Percentiles rank a stretch among this genome's conserved stretches.
Evolutionary conservation across 2,329 filamentous ascomycete genomes (phyloP).

Genomic region (Dactylellina drechsleri): DNA sequence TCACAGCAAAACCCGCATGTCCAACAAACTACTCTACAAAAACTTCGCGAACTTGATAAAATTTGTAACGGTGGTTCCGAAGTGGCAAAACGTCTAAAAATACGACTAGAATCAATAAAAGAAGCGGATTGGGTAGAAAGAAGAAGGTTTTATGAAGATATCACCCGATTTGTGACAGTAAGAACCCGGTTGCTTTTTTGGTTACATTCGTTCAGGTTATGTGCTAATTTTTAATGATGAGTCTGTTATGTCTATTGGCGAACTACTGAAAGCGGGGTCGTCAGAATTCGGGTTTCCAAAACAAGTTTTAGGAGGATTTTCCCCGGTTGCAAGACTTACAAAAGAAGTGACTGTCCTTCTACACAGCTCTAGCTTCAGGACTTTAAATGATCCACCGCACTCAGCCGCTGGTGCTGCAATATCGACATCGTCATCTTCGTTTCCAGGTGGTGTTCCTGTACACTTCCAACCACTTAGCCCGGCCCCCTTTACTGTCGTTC

Average conservation of each 20-base stretch:
- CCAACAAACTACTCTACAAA: conserved; percentile 57
- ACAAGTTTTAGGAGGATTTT: conserved; percentile 56
- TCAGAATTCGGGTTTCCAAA: conserved; percentile 58
- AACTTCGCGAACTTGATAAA: conserved; percentile 57
- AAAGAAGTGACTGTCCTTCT: conserved; percentile 59
- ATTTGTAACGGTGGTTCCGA: conserved; percentile 57
- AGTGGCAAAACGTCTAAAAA: conserved; percentile 56
- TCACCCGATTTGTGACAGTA: conserved; percentile 58
- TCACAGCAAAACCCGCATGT: conserved; percentile 55
- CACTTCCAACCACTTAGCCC: conserved; percentile 56
- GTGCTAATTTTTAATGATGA: conserved; percentile 31
- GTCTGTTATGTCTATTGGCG: conserved; percentile 58
- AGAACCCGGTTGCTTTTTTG: background rate
- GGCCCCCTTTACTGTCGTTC: conserved; percentile 56
- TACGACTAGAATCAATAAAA: conserved; percentile 57
- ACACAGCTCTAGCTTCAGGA: conserved; percentile 57
- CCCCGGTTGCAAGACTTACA: conserved; percentile 57
- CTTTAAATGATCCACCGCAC: conserved; percentile 54
- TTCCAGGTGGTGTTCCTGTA: conserved; percentile 38
- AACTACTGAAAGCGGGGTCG: conserved; percentile 57
- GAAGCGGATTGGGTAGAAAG: conserved; percentile 57
- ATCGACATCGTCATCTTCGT: conserved; percentile 16
- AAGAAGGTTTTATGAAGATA: conserved; percentile 58
- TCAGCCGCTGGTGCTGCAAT: conserved; percentile 23
- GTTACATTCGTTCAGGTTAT: background rate